Percentiles rank a stretch among this genome's conserved stretches.
These are phyloP conservation scores for Solanum pennellii DNA, from an alignment of 257 asterid genomes.

Conservation along the genomic window DNA sequence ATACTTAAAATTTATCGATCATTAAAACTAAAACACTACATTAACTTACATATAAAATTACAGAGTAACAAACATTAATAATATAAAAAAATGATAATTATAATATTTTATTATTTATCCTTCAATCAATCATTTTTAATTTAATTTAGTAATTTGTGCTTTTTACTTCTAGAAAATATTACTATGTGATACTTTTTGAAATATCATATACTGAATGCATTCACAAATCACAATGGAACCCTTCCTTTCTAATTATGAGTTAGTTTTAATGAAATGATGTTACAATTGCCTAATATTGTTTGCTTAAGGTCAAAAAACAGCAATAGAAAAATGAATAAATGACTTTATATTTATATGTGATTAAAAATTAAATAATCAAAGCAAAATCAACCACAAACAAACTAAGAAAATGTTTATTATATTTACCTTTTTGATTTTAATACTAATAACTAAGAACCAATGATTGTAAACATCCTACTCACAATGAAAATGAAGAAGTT, in stretches of 20 bases:
- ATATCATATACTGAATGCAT: neutral
- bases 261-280: neutral
- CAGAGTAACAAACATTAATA: too few relatives aligned
- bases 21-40: too few relatives aligned
- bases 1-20: too few relatives aligned
- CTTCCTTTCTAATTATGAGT: neutral
- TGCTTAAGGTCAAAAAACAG: neutral
- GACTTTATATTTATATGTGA: neutral
- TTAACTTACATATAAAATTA: too few relatives aligned
- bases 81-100: too few relatives aligned
- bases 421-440: neutral
- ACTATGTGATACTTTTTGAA: too few relatives aligned
- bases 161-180: too few relatives aligned
- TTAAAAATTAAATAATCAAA: neutral
- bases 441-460: neutral
- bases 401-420: neutral
- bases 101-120: too few relatives aligned
- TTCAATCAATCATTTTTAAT: too few relatives aligned
- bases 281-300: neutral
- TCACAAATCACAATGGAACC: neutral
- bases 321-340: neutral
- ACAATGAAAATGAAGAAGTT: neutral
- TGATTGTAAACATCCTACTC: neutral
- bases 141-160: too few relatives aligned
- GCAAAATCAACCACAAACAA: neutral